Conservation (phyloP, 1,139 yeast species). For the Lodderomyces parapsilosis region DNA sequence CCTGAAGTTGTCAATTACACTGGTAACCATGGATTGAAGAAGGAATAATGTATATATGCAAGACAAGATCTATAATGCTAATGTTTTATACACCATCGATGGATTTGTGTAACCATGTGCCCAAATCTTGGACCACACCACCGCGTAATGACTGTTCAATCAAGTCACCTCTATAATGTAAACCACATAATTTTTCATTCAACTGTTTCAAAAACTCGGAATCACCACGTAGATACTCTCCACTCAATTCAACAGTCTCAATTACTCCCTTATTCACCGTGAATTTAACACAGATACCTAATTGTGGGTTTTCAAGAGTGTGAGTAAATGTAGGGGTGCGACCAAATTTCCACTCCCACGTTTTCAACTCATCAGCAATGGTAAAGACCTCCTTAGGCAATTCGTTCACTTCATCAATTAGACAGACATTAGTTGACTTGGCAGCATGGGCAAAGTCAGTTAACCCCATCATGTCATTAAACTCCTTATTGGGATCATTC, state of each 20-base stretch:
- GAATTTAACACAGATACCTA: conserved; percentile 35
- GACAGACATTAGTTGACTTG: conserved; percentile 16
- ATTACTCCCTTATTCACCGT: conserved; percentile 36
- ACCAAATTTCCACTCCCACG: conserved; percentile 76
- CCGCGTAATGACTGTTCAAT: background rate
- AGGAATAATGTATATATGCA: conserved; percentile 2
- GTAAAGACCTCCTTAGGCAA: conserved; percentile 49
- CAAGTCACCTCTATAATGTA: conserved; percentile 1
- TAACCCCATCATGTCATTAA: conserved; percentile 35
- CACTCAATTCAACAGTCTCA: background rate
- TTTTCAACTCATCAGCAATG: conserved; percentile 42
- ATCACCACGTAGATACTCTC: background rate
- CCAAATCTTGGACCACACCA: conserved; percentile 18
- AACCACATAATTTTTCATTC: background rate
- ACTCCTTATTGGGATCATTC: conserved; percentile 15
- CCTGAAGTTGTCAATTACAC: conserved; percentile 52
- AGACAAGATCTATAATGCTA: background rate
- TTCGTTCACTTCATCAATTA: conserved; percentile 26
- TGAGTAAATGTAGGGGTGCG: conserved; percentile 67
- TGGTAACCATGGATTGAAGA: conserved; percentile 55
- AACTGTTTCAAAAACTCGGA: background rate
- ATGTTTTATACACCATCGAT: conserved; percentile 38
- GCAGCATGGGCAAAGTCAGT: conserved; percentile 27
- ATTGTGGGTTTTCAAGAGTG: conserved; percentile 28
- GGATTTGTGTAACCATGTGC: conserved; percentile 47